Percentiles rank a stretch among this genome's conserved stretches.
Conservation (phyloP, 208 protist species). For the Leishmania arabica region DNA sequence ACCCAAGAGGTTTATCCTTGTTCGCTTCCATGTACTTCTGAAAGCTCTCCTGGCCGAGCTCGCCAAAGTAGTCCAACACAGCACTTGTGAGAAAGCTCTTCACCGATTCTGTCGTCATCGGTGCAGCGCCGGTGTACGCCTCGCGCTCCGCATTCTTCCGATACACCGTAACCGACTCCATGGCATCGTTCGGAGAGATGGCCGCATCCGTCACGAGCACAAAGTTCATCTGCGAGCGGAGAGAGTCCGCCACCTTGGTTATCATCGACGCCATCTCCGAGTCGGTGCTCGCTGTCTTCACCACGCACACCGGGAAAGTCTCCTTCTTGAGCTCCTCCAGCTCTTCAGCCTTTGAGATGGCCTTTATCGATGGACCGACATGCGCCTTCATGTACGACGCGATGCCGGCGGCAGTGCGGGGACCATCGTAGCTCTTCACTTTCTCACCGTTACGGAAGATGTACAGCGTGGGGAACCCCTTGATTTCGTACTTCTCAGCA, state of each 20-base stretch:
- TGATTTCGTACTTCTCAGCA: constrained; percentile 56
- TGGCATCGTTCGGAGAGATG: constrained; percentile 45
- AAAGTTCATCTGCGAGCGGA: constrained; percentile 60
- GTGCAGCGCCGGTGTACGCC: constrained; percentile 38
- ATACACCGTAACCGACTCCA: constrained; percentile 73
- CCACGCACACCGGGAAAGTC: constrained; percentile 43
- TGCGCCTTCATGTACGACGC: constrained; percentile 64
- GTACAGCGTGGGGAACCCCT: constrained; percentile 84
- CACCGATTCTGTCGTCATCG: constrained; percentile 40
- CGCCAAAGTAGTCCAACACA: constrained; percentile 58
- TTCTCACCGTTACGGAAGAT: constrained; percentile 82
- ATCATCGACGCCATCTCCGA: constrained; percentile 42
- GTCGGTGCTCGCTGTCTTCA: constrained; percentile 48
- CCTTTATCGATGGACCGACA: constrained; percentile 43
- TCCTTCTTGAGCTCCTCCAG: constrained; percentile 70
- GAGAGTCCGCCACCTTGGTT: constrained; percentile 28
- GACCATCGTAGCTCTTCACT: constrained; percentile 63
- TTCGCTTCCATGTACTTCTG: constrained; percentile 61
- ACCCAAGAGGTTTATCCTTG: constrained; percentile 51
- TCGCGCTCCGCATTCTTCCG: constrained; percentile 47
- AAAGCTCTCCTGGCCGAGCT: constrained; percentile 70
- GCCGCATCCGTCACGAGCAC: constrained; percentile 57
- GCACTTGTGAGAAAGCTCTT: constrained; percentile 59
- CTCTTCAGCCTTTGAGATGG: constrained; percentile 41
- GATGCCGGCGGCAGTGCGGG: constrained; percentile 59